Evolutionary conservation across 768 basidiomycete species (phyloP), one percentile per base, ranked within the genome.

Genomic region (Hortiboletus campestris): DNA sequence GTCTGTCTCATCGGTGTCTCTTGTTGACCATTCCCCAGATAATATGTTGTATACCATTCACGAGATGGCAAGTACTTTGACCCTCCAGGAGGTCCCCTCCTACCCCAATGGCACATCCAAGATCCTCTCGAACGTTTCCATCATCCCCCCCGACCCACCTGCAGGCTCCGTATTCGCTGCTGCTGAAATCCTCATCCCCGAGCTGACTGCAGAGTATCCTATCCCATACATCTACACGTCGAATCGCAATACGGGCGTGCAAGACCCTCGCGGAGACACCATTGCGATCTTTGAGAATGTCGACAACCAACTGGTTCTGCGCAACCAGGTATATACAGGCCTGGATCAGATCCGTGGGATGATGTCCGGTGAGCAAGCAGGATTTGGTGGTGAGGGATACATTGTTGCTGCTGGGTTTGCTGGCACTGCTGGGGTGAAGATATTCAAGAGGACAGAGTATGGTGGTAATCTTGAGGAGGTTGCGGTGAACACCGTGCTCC

Each of bases 281-380:
- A 84, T 88, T 48, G 84, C 82, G 7, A 81, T 88, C 46, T 85
- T 83, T 61, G 75, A 81, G 57, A 75, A 76, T 40, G 65, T 82
- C 36, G 28, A 71, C 61, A 63, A 67, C 35, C 44, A 54, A 35
- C 66, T 85, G 35, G 65, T 70, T 32, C 70, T 83, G 42, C 63
- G 83, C 39, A 72, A 73, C 11, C 82, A 86, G 53, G 79, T 86
- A 19, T 85, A 77, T 72, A 87, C 84, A 0, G 84, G 85, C 11
- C 68, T 86, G 49, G 73, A 82, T 60, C 82, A 86, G 64, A 77
- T 88, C 36, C 74, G 85, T 29, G 86, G 85, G 6, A 87, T 89
- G 84, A 76, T 79, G 69, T 74, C 87, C 52, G 80, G 82, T 59
- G 69, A 53, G 13, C 62, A 64, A 65, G 73, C 53, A 17, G 76